Conservation (phyloP, 805 yeast genomes). For the Ogataea populi-albae region DNA sequence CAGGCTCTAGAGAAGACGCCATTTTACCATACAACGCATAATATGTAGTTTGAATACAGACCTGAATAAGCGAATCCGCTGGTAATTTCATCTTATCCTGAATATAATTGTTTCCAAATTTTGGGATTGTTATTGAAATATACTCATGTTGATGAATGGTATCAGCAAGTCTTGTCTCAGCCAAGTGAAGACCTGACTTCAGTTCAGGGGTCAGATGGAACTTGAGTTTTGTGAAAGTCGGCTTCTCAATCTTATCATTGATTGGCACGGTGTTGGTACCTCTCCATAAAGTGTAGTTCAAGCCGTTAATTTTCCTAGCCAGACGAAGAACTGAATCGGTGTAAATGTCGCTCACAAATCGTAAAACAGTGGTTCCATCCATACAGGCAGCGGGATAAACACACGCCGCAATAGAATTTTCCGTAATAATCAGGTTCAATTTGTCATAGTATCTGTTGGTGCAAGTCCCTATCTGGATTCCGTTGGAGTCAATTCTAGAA, state of each 20-base stretch:
- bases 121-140: slow-evolving; percentile 33
- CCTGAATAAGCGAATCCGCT: slow-evolving; percentile 50
- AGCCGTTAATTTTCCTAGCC: slow-evolving; percentile 56
- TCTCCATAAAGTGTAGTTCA: slow-evolving; percentile 53
- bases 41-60: slow-evolving; percentile 51
- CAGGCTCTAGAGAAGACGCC: slow-evolving; percentile 41
- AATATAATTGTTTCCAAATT: slow-evolving; percentile 34
- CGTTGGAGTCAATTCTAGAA: slow-evolving; percentile 41
- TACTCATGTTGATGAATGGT: slow-evolving; percentile 57
- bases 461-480: slow-evolving; percentile 55
- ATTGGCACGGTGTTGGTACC: slow-evolving; percentile 37
- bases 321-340: slow-evolving; percentile 55
- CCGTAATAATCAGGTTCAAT: slow-evolving; percentile 50
- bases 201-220: slow-evolving; percentile 46
- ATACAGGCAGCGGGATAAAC: slow-evolving; percentile 58
- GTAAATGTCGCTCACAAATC: slow-evolving; percentile 56
- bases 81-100: slow-evolving; percentile 40
- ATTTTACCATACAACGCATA: slow-evolving; percentile 54
- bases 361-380: slow-evolving; percentile 56
- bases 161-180: slow-evolving; percentile 58
- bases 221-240: slow-evolving; percentile 24
- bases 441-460: slow-evolving; percentile 61
- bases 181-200: slow-evolving; percentile 46
- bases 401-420: slow-evolving; percentile 56
- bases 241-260: slow-evolving; percentile 37